These are phyloP conservation scores for Pochonia chlamydosporia DNA, from an alignment of 2,329 filamentous ascomycete species.

Conservation along the genomic window DNA sequence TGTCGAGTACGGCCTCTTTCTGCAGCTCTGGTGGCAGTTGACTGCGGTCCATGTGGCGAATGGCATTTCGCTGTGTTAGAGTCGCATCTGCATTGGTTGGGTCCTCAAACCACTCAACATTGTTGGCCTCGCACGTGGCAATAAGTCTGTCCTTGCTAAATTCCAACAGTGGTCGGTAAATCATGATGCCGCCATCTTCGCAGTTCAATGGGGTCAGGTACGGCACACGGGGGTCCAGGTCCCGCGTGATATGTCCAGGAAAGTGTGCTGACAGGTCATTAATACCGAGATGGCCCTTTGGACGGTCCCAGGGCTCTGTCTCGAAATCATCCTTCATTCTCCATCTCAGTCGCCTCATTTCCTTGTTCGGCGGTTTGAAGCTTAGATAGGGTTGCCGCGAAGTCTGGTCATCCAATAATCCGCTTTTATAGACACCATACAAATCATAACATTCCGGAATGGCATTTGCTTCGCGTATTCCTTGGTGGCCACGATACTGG, in stretches of 20 bases:
- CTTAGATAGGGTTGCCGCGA: slow-evolving; percentile 29
- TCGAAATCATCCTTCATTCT: slow-evolving; percentile 22
- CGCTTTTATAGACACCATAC: slow-evolving; percentile 65
- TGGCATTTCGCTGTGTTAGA: slow-evolving; percentile 73
- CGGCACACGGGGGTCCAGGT: slow-evolving; percentile 17
- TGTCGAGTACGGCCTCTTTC: slow-evolving; percentile 54
- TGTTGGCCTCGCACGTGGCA: slow-evolving; percentile 64
- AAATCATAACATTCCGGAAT: slow-evolving; percentile 84
- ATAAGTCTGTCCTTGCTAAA: slow-evolving; percentile 71
- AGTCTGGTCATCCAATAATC: slow-evolving; percentile 43
- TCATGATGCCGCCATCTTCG: slow-evolving; percentile 60
- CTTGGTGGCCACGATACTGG: slow-evolving; percentile 62
- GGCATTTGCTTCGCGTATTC: slow-evolving; percentile 57
- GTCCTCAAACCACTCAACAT: slow-evolving; percentile 76
- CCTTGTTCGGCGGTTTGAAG: slow-evolving; percentile 24
- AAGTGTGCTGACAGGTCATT: slow-evolving; percentile 21
- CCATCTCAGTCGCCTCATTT: slow-evolving; percentile 22
- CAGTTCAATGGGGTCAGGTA: slow-evolving; percentile 31
- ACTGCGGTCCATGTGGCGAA: slow-evolving; percentile 59
- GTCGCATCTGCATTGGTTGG: slow-evolving; percentile 73
- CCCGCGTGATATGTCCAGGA: slow-evolving; percentile 15
- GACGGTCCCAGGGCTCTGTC: slow-evolving; percentile 14
- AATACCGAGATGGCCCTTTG: slow-evolving; percentile 11
- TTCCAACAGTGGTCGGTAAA: slow-evolving; percentile 63
- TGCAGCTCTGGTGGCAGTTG: slow-evolving; percentile 65